phyloP scores from a whole-genome alignment of 2,329 filamentous ascomycete genomes.

The Trichoderma sp. region DNA sequence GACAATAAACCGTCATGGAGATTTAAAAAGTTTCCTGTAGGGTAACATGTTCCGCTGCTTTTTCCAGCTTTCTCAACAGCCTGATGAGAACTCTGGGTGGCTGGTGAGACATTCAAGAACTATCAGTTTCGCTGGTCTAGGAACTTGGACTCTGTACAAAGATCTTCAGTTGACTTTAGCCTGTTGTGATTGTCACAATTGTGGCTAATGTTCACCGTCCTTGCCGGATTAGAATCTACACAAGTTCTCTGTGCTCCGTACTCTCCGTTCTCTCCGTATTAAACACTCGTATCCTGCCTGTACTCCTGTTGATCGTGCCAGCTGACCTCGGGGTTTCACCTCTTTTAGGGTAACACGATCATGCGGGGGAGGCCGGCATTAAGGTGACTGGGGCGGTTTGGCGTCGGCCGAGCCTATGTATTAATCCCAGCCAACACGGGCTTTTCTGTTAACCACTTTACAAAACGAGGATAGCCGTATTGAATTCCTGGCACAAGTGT shows the following conservation, averaged over 20 bases:
- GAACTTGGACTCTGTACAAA: background rate
- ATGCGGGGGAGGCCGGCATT: conserved; percentile 2
- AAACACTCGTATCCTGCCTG: background rate
- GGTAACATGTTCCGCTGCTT: background rate
- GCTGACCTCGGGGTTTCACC: background rate
- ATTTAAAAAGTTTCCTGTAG: background rate
- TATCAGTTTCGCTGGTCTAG: fast-evolving
- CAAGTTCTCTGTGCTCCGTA: background rate
- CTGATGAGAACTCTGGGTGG: background rate
- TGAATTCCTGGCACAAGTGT: background rate
- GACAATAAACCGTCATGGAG: background rate
- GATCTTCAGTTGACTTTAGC: background rate
- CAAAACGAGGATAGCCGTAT: background rate
- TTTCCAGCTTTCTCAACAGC: background rate
- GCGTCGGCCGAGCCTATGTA: background rate
- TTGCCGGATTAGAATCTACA: background rate
- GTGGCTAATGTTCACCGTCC: background rate
- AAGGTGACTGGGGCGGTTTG: background rate
- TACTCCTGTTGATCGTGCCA: background rate
- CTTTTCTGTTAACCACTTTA: background rate
- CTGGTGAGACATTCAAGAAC: background rate
- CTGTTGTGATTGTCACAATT: background rate
- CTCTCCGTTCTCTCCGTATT: background rate
- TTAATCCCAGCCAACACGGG: background rate
- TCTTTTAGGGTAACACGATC: background rate